phyloP scores from a whole-genome alignment of 352 stramenopile species.

The Phytophthora vignae region DNA sequence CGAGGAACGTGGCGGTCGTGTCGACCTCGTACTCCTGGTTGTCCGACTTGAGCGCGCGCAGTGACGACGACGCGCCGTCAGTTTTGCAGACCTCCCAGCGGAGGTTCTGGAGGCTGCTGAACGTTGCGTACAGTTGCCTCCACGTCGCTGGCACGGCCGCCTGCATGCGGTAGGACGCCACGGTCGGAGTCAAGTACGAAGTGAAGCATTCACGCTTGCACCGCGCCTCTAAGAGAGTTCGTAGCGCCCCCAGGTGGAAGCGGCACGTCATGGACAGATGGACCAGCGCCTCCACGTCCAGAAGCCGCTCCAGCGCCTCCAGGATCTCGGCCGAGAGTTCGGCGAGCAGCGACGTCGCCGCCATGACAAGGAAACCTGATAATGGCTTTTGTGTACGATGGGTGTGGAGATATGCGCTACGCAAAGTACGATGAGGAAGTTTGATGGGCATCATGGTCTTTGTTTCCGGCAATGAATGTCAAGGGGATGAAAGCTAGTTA shows the following conservation, averaged over 20 bases:
- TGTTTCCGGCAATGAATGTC: background rate
- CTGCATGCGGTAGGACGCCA: conserved; percentile 72
- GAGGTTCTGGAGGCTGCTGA: conserved; percentile 48
- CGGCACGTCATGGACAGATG: conserved; percentile 42
- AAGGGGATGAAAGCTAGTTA: conserved; percentile 22
- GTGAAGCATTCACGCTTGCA: conserved; percentile 78
- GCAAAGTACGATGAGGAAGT: background rate
- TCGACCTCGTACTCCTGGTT: conserved; percentile 76
- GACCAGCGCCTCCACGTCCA: conserved; percentile 56
- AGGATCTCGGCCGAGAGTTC: conserved; percentile 54
- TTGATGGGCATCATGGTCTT: conserved; percentile 1
- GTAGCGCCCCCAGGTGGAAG: conserved; percentile 13
- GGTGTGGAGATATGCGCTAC: background rate
- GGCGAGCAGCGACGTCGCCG: conserved; percentile 11
- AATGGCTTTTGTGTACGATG: conserved; percentile 19
- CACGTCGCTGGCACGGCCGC: conserved; percentile 66
- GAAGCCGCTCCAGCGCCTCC: conserved; percentile 32
- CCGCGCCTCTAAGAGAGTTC: conserved; percentile 34
- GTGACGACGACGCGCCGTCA: conserved; percentile 56
- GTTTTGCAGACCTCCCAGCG: conserved; percentile 49
- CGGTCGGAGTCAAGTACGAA: conserved; percentile 63
- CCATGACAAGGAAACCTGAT: conserved; percentile 9
- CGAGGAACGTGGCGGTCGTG: conserved; percentile 42
- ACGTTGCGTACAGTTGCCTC: conserved; percentile 63
- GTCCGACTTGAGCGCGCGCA: conserved; percentile 71